These are phyloP conservation scores for Ambispora gerdemannii DNA, from an alignment of 192 early-diverging fungal genomes.

Conservation along the genomic window DNA sequence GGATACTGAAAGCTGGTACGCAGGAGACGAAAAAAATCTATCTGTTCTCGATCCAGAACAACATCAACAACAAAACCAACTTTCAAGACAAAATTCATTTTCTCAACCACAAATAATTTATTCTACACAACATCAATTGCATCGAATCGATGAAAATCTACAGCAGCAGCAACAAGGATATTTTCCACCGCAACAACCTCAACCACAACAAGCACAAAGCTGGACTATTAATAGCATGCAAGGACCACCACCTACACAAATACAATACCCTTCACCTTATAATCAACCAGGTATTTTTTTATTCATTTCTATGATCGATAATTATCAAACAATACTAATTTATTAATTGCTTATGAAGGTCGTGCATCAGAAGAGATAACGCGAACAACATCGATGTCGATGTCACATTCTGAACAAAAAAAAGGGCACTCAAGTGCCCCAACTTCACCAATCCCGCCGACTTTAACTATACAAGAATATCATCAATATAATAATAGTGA, in stretches of 20 bases:
- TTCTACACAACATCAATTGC: background rate
- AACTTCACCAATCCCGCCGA: background rate
- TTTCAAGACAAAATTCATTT: background rate
- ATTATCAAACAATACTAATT: background rate
- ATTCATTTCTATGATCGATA: background rate
- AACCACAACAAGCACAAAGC: background rate
- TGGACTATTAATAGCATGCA: background rate
- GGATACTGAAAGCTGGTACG: constrained; percentile 2
- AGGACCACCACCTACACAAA: background rate
- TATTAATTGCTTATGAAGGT: background rate
- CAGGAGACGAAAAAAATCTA: constrained; percentile 9
- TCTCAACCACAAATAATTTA: background rate
- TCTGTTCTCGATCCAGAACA: background rate
- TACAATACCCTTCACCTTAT: background rate
- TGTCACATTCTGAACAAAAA: background rate
- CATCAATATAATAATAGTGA: too few relatives aligned
- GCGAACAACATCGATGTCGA: background rate
- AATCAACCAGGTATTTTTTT: background rate
- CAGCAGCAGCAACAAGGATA: constrained; percentile 1
- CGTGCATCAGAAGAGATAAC: background rate
- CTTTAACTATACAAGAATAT: background rate
- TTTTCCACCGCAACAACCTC: background rate
- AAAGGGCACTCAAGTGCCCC: background rate
- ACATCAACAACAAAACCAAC: background rate
- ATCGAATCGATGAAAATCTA: background rate